Percentiles rank a stretch among this genome's conserved stretches.
These are phyloP conservation scores for Plasmodium knowlesi DNA, from an alignment of 169 alveolate species.

Conservation along the genomic window DNA sequence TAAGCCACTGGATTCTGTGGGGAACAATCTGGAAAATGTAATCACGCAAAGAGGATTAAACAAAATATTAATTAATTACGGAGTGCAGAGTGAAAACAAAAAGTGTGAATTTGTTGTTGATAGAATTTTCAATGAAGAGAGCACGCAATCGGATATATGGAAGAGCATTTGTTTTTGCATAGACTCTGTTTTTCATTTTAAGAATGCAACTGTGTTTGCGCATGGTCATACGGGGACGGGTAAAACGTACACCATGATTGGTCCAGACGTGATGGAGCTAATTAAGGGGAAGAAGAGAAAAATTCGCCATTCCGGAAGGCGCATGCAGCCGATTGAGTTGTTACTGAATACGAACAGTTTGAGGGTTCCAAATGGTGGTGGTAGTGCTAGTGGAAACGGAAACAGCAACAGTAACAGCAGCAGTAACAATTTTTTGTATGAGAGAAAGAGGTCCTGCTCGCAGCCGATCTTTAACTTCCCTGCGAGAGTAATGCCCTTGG, in stretches of 20 bases:
- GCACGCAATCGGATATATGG: constrained; percentile 81
- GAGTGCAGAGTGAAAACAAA: constrained; percentile 25
- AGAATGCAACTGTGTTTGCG: constrained; percentile 82
- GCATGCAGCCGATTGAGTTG: constrained; percentile 16
- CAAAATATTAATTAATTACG: constrained; percentile 70
- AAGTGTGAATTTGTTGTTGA: constrained; percentile 77
- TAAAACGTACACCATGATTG: constrained; percentile 83
- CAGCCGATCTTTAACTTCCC: constrained; percentile 69
- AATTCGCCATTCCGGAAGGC: not conserved
- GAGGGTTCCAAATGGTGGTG: constrained; percentile 45
- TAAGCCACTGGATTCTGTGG: constrained; percentile 51
- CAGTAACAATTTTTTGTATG: constrained; percentile 49
- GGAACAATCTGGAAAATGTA: constrained; percentile 21
- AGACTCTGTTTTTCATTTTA: constrained; percentile 76
- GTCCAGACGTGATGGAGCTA: constrained; percentile 81
- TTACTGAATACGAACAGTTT: constrained; percentile 48
- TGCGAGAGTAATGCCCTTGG: constrained; percentile 36
- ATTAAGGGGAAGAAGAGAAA: constrained; percentile 55
- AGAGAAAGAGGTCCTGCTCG: constrained; percentile 74
- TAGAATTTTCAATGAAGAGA: constrained; percentile 74
- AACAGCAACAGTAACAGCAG: constrained; percentile 17
- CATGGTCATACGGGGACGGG: constrained; percentile 88
- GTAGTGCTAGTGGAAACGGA: constrained; percentile 17
- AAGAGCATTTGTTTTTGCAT: constrained; percentile 75
- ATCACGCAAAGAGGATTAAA: constrained; percentile 44